A percentile compares a stretch with the other conserved stretches of the same genome.
Evolutionary conservation across 1,284 basidiomycete genomes (phyloP).

Genomic region (Austroboletus novae-zelandiae): DNA sequence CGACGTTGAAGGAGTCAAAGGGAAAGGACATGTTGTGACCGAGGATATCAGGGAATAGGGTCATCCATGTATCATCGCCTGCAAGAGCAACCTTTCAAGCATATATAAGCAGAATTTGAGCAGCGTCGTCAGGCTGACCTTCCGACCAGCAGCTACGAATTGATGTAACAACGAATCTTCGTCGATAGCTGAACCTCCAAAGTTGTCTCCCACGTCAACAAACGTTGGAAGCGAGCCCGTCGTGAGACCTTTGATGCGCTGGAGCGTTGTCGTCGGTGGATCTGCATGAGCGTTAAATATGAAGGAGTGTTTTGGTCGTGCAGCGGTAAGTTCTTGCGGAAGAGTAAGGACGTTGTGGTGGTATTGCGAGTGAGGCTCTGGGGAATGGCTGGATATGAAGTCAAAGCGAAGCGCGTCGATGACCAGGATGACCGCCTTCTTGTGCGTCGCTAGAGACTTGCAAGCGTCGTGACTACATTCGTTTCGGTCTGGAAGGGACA

Average conservation of each 20-base stretch:
- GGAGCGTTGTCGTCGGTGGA: conserved; percentile 94
- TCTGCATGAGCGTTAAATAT: conserved; percentile 90
- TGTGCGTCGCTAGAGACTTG: conserved; percentile 62
- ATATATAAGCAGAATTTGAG: conserved; percentile 5
- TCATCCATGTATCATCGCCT: conserved; percentile 97
- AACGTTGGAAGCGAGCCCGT: conserved; percentile 97
- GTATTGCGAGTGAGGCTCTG: conserved; percentile 58
- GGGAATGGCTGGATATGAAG: conserved; percentile 79
- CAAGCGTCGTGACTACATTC: conserved; percentile 46
- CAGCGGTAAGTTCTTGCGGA: conserved; percentile 66
- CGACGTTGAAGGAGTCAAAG: conserved; percentile 98
- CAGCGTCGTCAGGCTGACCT: conserved; percentile 40
- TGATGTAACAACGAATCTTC: conserved; percentile 86
- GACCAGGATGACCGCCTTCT: conserved; percentile 80
- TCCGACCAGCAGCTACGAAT: conserved; percentile 51
- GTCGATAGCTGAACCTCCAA: conserved; percentile 79
- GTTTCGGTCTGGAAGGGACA: conserved; percentile 68
- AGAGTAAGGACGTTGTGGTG: conserved; percentile 84
- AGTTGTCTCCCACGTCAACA: conserved; percentile 90
- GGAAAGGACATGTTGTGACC: conserved; percentile 71
- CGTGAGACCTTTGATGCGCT: conserved; percentile 93
- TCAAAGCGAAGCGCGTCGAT: conserved; percentile 96
- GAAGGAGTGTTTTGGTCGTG: conserved; percentile 70
- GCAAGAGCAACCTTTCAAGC: conserved; percentile 69
- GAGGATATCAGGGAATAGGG: conserved; percentile 82